Percentiles rank a stretch among this genome's conserved stretches.
Evolutionary conservation across 805 yeast species (phyloP).

Genomic region (Kluyveromyces aestuarii): DNA sequence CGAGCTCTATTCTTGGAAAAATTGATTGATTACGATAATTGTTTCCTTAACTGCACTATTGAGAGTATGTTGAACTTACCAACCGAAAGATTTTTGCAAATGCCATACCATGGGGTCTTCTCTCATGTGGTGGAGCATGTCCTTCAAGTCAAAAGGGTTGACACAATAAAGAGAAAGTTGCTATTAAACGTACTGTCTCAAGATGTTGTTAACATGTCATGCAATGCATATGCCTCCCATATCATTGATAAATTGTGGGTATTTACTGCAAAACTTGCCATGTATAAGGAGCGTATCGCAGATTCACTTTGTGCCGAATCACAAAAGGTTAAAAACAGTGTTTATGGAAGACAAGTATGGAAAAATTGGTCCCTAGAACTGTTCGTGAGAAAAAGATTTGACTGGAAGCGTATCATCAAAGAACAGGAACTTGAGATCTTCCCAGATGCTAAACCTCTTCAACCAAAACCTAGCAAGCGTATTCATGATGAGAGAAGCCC

Average conservation of each 20-base stretch:
- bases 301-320: slow-evolving; percentile 49
- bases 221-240: slow-evolving; percentile 88
- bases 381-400: slow-evolving; percentile 61
- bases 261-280: slow-evolving; percentile 66
- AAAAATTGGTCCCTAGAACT: slow-evolving; percentile 88
- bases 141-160: slow-evolving; percentile 41
- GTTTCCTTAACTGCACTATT: slow-evolving; percentile 48
- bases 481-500: neutral
- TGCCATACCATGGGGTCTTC: slow-evolving; percentile 85
- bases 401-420: slow-evolving; percentile 68
- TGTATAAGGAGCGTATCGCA: slow-evolving; percentile 83
- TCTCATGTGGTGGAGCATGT: slow-evolving; percentile 78
- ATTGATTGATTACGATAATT: slow-evolving; percentile 57
- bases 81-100: slow-evolving; percentile 50
- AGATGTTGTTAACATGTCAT: slow-evolving; percentile 50
- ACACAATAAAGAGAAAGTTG: slow-evolving; percentile 50
- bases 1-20: slow-evolving; percentile 66
- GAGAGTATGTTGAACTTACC: slow-evolving; percentile 54
- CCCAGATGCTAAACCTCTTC: slow-evolving; percentile 28
- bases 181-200: slow-evolving; percentile 57
- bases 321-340: slow-evolving; percentile 69
- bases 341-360: slow-evolving; percentile 89
- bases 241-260: slow-evolving; percentile 77
- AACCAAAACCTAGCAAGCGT: slow-evolving; percentile 12
- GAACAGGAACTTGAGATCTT: slow-evolving; percentile 38